Base-by-base conservation (phyloP, 768 basidiomycete species). In the Cyclocybe aegerita region DNA sequence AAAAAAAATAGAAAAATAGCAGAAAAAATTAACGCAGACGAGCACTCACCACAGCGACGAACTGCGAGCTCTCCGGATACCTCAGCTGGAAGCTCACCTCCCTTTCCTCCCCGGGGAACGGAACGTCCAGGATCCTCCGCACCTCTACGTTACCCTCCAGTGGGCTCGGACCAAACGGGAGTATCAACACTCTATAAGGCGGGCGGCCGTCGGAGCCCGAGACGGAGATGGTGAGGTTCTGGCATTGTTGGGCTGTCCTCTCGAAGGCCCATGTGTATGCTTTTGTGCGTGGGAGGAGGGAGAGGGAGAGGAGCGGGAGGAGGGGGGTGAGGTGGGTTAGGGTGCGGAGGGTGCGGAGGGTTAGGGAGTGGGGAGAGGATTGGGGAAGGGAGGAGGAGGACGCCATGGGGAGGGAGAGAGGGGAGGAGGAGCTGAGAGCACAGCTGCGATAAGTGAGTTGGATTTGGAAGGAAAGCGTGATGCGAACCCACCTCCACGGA, bases 21-120 rank as follows among this genome's bases (percentile, higher is more conserved):
- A 14, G 32, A 49, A 42, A 8, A 23, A 30, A 43, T 48, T 33
- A 43, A 38, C 60, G 41, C 49, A 14, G 31, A 49, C 31, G 43
- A 35, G n/a, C 5, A 81, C 86, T 69, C 59, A 89, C 88, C 60
- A 90, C 84, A 4, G 85, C 82, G 17, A 91, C 86, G 47, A 92
- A 84, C 59, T 88, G 83, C 3, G 87, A 86, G 60, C 81, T 75
- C 42, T 67, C 73, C 0, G 89, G 89, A 61, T 78, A 91, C 29
- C 74, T 77, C 46, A 90, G 74, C 60, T 78, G 66, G 63, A 90
- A 85, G 34, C 64, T 72, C 29, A 80, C 57, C 16, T 72, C 69
- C 2, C 63, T 70, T 5, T 66, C 62, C 17, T 65, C 59, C 23
- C 66, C 76, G 14, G 68, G 52, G 60, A 90, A 90, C 4, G 75